A percentile compares a stretch with the other conserved stretches of the same genome.
Conservation (phyloP, 1,284 basidiomycete species). For the Boletus holoroseus region DNA sequence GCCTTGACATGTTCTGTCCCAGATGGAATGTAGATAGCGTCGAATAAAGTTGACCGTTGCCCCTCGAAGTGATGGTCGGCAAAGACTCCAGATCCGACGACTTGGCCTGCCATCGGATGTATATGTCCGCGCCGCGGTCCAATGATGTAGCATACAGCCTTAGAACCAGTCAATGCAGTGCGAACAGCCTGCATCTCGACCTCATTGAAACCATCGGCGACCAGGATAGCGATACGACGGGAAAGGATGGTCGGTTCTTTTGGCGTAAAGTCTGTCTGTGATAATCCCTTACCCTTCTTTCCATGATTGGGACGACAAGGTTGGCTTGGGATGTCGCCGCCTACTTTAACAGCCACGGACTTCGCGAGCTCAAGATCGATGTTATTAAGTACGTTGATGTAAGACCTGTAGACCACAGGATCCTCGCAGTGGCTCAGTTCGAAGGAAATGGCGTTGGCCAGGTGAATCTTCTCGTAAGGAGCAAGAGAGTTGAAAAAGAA, state of each 20-base stretch:
- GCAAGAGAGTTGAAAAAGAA: slow-evolving; percentile 77
- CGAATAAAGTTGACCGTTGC: slow-evolving; percentile 74
- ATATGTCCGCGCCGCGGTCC: slow-evolving; percentile 63
- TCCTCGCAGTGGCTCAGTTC: slow-evolving; percentile 79
- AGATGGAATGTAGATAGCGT: slow-evolving; percentile 69
- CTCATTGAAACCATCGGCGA: slow-evolving; percentile 69
- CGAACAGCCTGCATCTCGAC: slow-evolving; percentile 54
- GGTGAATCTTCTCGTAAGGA: slow-evolving; percentile 60
- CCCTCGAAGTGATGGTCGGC: slow-evolving; percentile 73
- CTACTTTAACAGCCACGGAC: slow-evolving; percentile 58
- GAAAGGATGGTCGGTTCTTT: slow-evolving; percentile 60
- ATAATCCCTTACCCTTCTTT: slow-evolving; percentile 49
- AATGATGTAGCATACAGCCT: slow-evolving; percentile 62
- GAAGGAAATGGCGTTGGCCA: slow-evolving; percentile 64
- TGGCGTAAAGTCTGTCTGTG: slow-evolving; percentile 53
- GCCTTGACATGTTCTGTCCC: slow-evolving; percentile 51
- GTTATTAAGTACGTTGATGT: slow-evolving; percentile 61
- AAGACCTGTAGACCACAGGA: slow-evolving; percentile 59
- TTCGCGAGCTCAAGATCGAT: slow-evolving; percentile 68
- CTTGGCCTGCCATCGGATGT: slow-evolving; percentile 36
- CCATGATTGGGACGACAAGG: slow-evolving; percentile 52
- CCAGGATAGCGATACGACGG: slow-evolving; percentile 68
- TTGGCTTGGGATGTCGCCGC: slow-evolving; percentile 50
- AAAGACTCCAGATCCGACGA: slow-evolving; percentile 36
- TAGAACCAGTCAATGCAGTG: slow-evolving; percentile 45